These are phyloP conservation scores for Thermochaetoides dissita DNA, from an alignment of 2,329 filamentous ascomycete genomes.

Conservation along the genomic window DNA sequence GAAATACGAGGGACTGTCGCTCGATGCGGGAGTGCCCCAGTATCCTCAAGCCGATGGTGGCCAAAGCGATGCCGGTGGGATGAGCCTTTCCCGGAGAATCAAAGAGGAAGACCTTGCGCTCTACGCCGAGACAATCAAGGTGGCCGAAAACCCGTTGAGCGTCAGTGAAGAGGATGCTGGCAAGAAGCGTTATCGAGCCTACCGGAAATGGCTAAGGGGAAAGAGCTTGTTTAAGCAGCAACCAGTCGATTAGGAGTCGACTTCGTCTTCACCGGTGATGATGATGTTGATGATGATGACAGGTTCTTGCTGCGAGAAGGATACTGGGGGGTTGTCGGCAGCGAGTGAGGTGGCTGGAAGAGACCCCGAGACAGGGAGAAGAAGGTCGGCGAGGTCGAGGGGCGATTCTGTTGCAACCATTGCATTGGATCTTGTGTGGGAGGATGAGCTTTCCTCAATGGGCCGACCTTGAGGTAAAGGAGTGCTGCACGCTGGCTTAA, in stretches of 20 bases:
- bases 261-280: too few species aligned
- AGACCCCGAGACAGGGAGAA: neutral
- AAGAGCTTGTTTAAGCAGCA: slow-evolving; percentile 95
- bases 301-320: too few species aligned
- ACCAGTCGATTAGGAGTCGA: slow-evolving; percentile 37
- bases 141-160: slow-evolving; percentile 71
- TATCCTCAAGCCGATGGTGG: neutral
- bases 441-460: too few species aligned
- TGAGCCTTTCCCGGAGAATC: slow-evolving; percentile 24
- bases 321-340: too few species aligned
- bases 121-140: slow-evolving; percentile 62
- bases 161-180: slow-evolving; percentile 73
- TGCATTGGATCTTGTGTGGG: too few species aligned
- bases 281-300: too few species aligned
- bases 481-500: neutral
- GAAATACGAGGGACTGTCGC: slow-evolving; percentile 39
- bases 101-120: slow-evolving; percentile 54
- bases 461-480: neutral
- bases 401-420: neutral
- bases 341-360: too few species aligned
- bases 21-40: neutral
- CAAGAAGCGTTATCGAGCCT: slow-evolving; percentile 95
- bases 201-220: slow-evolving; percentile 83
- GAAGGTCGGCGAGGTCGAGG: neutral
- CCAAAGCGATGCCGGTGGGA: slow-evolving; percentile 4